These are phyloP conservation scores for Bothriochloa decipiens DNA, from an alignment of 176 grass and related monocot genomes.

Conservation along the genomic window DNA sequence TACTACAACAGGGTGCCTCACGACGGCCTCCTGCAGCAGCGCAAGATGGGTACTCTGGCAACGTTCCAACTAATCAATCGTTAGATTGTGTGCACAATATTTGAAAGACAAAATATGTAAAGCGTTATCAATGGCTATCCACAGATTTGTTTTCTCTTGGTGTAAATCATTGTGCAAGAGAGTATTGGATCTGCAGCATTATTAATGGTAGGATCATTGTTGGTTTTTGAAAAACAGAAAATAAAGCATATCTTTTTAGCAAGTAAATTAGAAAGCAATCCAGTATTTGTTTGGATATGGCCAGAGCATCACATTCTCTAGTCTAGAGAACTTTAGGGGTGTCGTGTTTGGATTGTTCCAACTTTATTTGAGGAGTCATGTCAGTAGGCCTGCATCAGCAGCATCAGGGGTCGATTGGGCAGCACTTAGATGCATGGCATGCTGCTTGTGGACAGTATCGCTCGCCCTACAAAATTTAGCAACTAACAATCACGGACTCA, in stretches of 20 bases:
- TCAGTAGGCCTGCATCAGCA: not conserved
- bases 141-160: not conserved
- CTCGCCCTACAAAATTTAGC: not conserved
- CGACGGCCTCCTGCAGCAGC: too few relatives aligned
- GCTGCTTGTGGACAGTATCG: slow-evolving; percentile 2
- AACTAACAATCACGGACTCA: not conserved
- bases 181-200: not conserved
- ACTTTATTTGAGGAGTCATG: not conserved
- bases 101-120: not conserved
- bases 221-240: not conserved
- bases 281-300: not conserved
- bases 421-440: not conserved
- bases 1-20: too few relatives aligned
- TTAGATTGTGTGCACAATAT: not conserved
- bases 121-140: not conserved
- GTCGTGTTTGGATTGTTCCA: not conserved
- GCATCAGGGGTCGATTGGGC: not conserved
- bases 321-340: not conserved
- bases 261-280: not conserved
- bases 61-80: not conserved
- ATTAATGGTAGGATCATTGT: not conserved
- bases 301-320: not conserved
- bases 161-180: not conserved
- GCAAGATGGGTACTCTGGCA: too few relatives aligned
- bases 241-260: not conserved